Percentiles rank a stretch among this genome's conserved stretches.
phyloP scores from a whole-genome alignment of 1,139 yeast genomes.

The Diutina pseudorugosa region DNA sequence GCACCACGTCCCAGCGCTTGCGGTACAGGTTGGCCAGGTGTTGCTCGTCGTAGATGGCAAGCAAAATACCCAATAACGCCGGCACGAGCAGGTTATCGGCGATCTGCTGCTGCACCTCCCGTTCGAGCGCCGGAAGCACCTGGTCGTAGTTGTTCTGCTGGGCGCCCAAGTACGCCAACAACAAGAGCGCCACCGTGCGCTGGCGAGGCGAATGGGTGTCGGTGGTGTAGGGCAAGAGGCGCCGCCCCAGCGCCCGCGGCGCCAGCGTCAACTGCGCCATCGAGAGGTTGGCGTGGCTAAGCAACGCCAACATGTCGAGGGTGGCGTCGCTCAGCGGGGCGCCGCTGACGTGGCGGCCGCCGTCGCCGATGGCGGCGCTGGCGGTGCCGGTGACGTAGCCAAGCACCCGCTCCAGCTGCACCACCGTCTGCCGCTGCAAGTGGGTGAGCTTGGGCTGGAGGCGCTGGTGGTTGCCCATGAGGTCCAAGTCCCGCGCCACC shows the following conservation, averaged over 20 bases:
- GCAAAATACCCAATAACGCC: conserved; percentile 32
- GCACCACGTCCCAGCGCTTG: conserved; percentile 8
- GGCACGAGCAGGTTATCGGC: conserved; percentile 15
- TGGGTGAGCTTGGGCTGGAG: conserved; percentile 31
- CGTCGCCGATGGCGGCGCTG: conserved; percentile 8
- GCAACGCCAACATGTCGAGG: background rate
- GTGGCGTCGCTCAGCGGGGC: background rate
- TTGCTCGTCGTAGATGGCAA: conserved; percentile 32
- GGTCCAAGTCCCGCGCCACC: background rate
- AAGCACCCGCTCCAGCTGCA: conserved; percentile 33
- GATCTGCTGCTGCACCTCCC: conserved; percentile 11
- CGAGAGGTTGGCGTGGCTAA: background rate
- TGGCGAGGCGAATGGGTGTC: background rate
- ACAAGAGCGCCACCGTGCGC: conserved; percentile 19
- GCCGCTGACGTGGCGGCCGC: background rate
- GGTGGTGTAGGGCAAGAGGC: background rate
- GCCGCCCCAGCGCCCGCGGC: conserved; percentile 10
- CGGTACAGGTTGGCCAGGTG: conserved; percentile 15
- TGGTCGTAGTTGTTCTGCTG: conserved; percentile 29
- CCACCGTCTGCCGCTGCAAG: conserved; percentile 27
- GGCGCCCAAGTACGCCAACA: conserved; percentile 30
- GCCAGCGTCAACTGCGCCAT: background rate
- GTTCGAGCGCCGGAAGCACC: conserved; percentile 31
- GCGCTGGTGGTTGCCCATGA: conserved; percentile 8
- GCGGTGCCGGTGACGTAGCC: conserved; percentile 28